Evolutionary conservation across 78 protist genomes (phyloP).

Genomic region (Cavenderia fasciculata): DNA sequence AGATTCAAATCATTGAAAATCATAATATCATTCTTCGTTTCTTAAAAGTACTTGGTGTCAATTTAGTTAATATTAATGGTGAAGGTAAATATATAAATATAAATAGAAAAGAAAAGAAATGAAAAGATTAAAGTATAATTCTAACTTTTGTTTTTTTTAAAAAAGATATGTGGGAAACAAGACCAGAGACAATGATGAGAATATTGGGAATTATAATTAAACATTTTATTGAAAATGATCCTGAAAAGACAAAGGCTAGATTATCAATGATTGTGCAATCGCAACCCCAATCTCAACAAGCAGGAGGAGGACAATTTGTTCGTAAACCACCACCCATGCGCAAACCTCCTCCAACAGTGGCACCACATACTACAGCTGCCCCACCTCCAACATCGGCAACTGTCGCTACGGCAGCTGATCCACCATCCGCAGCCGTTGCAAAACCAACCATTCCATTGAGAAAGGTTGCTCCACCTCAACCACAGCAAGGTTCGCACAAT

Average conservation of each 20-base stretch:
- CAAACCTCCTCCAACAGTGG: neutral
- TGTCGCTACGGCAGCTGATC: neutral
- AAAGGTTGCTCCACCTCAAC: neutral
- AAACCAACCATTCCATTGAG: neutral
- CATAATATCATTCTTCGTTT: constrained; percentile 58
- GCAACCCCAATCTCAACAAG: neutral
- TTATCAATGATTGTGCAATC: constrained; percentile 3
- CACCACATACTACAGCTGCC: neutral
- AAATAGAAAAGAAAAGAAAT: too few species aligned
- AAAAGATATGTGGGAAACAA: constrained; percentile 56
- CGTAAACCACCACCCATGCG: constrained; percentile 7
- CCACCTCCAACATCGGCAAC: constrained; percentile 14
- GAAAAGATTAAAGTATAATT: neutral
- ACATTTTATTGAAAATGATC: constrained; percentile 41
- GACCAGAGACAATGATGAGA: constrained; percentile 75
- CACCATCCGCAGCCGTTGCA: neutral
- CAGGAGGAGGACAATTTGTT: neutral
- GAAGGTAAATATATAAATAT: too few species aligned
- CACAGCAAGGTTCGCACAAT: neutral
- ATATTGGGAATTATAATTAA: constrained; percentile 49
- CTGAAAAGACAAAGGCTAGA: constrained; percentile 53
- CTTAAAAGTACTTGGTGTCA: constrained; percentile 55
- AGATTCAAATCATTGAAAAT: constrained; percentile 60
- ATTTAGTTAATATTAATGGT: constrained; percentile 62
- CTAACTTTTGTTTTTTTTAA: neutral